These are phyloP conservation scores for Thyridium curvatum DNA, from an alignment of 2,329 filamentous ascomycete genomes.

Conservation along the genomic window DNA sequence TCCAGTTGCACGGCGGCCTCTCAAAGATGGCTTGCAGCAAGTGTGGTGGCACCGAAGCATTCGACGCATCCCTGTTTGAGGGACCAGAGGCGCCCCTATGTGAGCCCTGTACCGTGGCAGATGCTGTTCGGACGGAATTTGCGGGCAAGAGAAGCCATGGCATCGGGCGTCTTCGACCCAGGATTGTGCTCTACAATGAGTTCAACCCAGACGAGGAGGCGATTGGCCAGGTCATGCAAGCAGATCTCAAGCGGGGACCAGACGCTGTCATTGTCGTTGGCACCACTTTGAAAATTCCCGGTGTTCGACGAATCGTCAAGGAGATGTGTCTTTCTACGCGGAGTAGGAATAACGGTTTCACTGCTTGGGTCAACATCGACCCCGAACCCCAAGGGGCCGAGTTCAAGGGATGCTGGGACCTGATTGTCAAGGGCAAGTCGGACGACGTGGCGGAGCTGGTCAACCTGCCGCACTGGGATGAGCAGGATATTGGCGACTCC, in stretches of 20 bases:
- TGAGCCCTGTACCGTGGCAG: constrained; percentile 64
- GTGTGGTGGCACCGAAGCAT: constrained; percentile 69
- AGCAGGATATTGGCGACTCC: constrained; percentile 40
- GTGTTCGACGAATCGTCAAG: constrained; percentile 80
- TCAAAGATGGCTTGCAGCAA: constrained; percentile 97
- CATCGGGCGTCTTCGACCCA: constrained; percentile 79
- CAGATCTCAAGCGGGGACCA: constrained; percentile 78
- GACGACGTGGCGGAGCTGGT: constrained; percentile 78
- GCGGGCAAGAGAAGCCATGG: constrained; percentile 90
- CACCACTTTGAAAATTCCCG: constrained; percentile 91
- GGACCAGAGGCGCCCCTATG: constrained; percentile 81
- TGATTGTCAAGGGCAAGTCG: constrained; percentile 80
- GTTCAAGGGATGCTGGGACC: constrained; percentile 88
- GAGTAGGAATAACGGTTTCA: constrained; percentile 73
- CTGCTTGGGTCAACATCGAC: constrained; percentile 92
- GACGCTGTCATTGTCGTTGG: constrained; percentile 94
- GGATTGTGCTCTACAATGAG: constrained; percentile 97
- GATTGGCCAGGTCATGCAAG: constrained; percentile 82
- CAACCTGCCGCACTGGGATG: constrained; percentile 54
- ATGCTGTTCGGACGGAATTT: constrained; percentile 66
- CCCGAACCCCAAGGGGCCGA: constrained; percentile 75
- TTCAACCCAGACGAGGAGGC: constrained; percentile 94
- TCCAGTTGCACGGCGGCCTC: constrained; percentile 89
- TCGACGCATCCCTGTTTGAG: constrained; percentile 74
- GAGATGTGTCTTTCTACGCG: constrained; percentile 88